phyloP scores from a whole-genome alignment of 352 stramenopile species.

The Globisporangium radiosum region DNA sequence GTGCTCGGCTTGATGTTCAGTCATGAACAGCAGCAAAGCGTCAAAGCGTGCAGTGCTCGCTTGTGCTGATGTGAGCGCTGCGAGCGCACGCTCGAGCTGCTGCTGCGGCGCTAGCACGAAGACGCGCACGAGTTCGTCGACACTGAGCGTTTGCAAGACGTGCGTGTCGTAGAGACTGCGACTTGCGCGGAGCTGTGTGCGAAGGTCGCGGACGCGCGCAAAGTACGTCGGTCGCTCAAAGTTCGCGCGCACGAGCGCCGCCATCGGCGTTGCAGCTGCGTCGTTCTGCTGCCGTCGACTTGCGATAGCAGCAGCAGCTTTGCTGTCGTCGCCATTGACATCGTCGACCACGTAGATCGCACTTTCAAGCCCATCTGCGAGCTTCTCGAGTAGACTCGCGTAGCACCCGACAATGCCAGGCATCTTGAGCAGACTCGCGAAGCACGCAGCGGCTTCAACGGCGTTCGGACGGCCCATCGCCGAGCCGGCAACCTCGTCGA shows the following conservation, averaged over 20 bases:
- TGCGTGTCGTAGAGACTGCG: slow-evolving; percentile 34
- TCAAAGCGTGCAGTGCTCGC: slow-evolving; percentile 11
- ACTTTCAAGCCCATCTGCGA: slow-evolving; percentile 45
- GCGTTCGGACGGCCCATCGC: slow-evolving; percentile 59
- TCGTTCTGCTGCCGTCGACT: background rate
- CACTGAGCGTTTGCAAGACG: slow-evolving; percentile 29
- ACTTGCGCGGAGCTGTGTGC: slow-evolving; percentile 31
- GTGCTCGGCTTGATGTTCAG: too few relatives aligned
- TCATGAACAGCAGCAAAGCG: slow-evolving; percentile 7
- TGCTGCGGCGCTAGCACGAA: slow-evolving; percentile 38
- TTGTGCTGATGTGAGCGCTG: slow-evolving; percentile 13
- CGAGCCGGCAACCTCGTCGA: slow-evolving; percentile 56
- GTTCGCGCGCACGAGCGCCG: slow-evolving; percentile 41
- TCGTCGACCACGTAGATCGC: slow-evolving; percentile 45
- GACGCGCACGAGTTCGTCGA: slow-evolving; percentile 38
- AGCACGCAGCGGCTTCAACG: slow-evolving; percentile 67
- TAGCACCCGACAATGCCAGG: slow-evolving; percentile 74
- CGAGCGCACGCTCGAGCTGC: slow-evolving; percentile 23
- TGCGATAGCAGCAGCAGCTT: too few relatives aligned
- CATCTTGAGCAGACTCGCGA: slow-evolving; percentile 73
- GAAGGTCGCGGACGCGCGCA: slow-evolving; percentile 43
- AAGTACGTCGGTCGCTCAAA: slow-evolving; percentile 70
- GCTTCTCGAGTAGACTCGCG: slow-evolving; percentile 54
- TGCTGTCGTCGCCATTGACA: background rate
- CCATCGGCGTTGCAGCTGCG: slow-evolving; percentile 25